Evolutionary conservation across 2,329 filamentous ascomycete genomes (phyloP), one percentile per base, ranked within the genome.

Genomic region (Nemania abortiva): DNA sequence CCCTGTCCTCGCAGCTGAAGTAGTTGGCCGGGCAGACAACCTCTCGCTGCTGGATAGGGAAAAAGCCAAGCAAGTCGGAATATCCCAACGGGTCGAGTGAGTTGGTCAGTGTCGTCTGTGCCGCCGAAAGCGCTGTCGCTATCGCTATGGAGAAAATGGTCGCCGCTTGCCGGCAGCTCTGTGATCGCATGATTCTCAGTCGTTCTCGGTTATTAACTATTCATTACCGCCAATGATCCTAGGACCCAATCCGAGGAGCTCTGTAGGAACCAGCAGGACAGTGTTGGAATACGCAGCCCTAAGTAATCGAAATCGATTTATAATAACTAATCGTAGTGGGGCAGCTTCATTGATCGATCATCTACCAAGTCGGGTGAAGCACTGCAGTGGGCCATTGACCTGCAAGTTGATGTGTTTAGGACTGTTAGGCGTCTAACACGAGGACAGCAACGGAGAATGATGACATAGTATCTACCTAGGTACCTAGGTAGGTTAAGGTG

Each of bases 1-100:
- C 86, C 58, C 84, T 78, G 69, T 82, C 75, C 22, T 85, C 82
- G 76, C 86, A 89, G 66, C 82, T 84, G 75, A 83, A 86, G 68
- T 83, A 87, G 73, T 86, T 81, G 58, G 80, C 78, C 7, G 85
- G 84, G 68, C 86, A 88, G 60, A 79, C 74, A 52, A 71, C 75
- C 27, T 73, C 75, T 64, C 78, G 75, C 66, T 64, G 73, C 34
- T 71, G 74, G 37, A 75, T 70, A n/a, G 74, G 66, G 18, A 71
- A 74, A 56, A 73, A 79, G 31, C 74, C 68, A 45, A 74, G 54
- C 56, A 73, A 65, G 5, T 72, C 66, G 31, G 73, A 69, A 47
- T 73, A 77, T 54, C 70, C 71, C 29, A 77, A 59, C n/a, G 75
- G 73, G 29, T 76, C 71, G 65, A 74, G 54, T 1, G 73, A 65